Evolutionary conservation across 2,329 filamentous ascomycete genomes (phyloP), one percentile per base, ranked within the genome.

Genomic region (Aspergillus versicolor): DNA sequence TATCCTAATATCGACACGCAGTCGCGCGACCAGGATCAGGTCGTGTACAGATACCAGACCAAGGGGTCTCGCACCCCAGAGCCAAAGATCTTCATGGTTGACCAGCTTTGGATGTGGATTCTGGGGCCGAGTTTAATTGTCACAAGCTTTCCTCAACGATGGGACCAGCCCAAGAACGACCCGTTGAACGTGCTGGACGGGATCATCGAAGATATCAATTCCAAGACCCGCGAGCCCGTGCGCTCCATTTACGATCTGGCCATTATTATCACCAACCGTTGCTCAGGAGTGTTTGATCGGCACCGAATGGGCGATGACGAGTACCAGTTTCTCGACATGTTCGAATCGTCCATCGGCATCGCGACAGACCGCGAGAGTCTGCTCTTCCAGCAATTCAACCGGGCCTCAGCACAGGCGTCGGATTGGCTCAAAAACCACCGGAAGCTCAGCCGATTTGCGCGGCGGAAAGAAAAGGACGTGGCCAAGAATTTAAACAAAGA

Each of bases 71-170:
- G 68, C 67, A 15, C 65, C 3, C 61, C 58, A 3, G 82, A 85
- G 54, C 78, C 79, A 1, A 86, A 86, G 59, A 81, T 88, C 3
- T 86, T 86, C 67, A 88, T 88, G 85, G 85, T 88, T 0, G 86
- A 88, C 66, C 86, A 88, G 63, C 73, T 89, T 2, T 88, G 86
- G 86, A 80, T 88, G 67, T 87, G 84, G 82, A 77, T 86, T 3
- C 65, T 88, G 1, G 73, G 71, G 74, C 82, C 57, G 76, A 84
- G 86, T 56, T 71, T 87, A 15, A 79, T 88, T 17, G 79, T 88
- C 13, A 75, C 73, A 6, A 71, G 71, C 19, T 74, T 75, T 38
- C 67, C 73, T 1, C 72, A 74, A 37, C 69, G 73, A 38, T 75
- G 73, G 73, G 71, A 75, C 32, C 84, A 87, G 65, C 84, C 83